Conservation (phyloP, 164 flowering plant species). For the grape (Vitis vinifera) region ASM3070453v1 NC_081811.1:3129001-3129500, state of each 20-base stretch:
- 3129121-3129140: slow-evolving; percentile 39
- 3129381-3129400: no score
- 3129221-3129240: neutral
- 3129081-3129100: no score
- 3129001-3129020: no score
- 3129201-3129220: neutral
- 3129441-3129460: no score
- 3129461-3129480: no score
- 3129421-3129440: no score
- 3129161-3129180: slow-evolving; percentile 74
- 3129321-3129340: slow-evolving; percentile 98
- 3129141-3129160: slow-evolving; percentile 54
- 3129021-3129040: no score
- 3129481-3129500: no score
- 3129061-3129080: no score
- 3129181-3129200: slow-evolving; percentile 41
- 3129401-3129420: no score
- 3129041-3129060: no score
- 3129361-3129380: neutral
- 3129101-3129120: slow-evolving; percentile 40
- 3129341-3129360: slow-evolving; percentile 15
- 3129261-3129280: slow-evolving; percentile 40
- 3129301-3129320: slow-evolving; percentile 62
- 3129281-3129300: slow-evolving; percentile 42
- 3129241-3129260: neutral